Conservation (phyloP, 1,139 yeast genomes). For the Suhomyces coccinellae region DNA sequence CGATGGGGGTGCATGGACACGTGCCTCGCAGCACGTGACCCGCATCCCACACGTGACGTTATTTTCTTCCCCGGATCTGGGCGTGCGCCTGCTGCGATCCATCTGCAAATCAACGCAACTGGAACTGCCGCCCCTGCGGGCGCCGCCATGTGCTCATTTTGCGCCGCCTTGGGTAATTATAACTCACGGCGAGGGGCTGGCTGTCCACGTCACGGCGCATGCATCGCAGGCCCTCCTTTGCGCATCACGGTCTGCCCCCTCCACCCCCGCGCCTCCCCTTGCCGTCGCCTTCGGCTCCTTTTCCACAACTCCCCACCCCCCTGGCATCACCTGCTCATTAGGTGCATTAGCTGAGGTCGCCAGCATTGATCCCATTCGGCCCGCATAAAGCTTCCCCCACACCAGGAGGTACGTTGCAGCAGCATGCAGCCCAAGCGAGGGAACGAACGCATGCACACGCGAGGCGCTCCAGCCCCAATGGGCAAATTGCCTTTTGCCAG, state of each 20-base stretch:
- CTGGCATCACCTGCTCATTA: not conserved
- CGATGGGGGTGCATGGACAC: not conserved
- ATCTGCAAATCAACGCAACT: not conserved
- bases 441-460: not conserved
- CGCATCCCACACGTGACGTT: too few relatives aligned
- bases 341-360: not conserved
- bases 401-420: not conserved
- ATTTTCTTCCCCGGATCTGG: not conserved
- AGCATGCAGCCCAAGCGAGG: not conserved
- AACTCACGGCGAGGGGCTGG: too few relatives aligned
- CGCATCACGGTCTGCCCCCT: too few relatives aligned
- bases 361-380: too few relatives aligned
- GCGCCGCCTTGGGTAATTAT: too few relatives aligned
- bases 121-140: not conserved
- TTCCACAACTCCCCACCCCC: too few relatives aligned
- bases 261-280: too few relatives aligned
- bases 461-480: not conserved
- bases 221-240: too few relatives aligned
- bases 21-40: too few relatives aligned
- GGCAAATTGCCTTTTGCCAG: not conserved
- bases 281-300: too few relatives aligned
- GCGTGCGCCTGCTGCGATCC: slow-evolving; percentile 1
- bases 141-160: not conserved
- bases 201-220: too few relatives aligned
- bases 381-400: not conserved